phyloP scores from a whole-genome alignment of 1,284 basidiomycete genomes.

The Somion occarium region DNA sequence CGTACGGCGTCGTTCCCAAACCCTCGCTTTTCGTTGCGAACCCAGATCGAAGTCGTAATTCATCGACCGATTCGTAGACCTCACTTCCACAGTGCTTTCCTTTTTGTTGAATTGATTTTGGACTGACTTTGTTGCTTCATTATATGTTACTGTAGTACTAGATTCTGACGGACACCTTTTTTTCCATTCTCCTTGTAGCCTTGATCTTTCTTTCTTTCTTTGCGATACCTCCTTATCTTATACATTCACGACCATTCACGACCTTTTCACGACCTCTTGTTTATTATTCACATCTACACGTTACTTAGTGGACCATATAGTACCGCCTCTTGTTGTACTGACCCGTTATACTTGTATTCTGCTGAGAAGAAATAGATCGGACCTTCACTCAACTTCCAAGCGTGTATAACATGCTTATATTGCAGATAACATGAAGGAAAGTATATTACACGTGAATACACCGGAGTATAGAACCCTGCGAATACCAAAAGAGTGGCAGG shows the following conservation, averaged over 20 bases:
- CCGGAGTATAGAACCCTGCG: too few species aligned
- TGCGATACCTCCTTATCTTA: neutral
- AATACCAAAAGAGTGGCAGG: too few species aligned
- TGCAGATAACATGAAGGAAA: too few species aligned
- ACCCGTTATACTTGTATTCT: neutral
- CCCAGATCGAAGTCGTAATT: slow-evolving; percentile 36
- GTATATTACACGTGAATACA: neutral
- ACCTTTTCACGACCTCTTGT: slow-evolving; percentile 1
- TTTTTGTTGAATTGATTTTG: neutral
- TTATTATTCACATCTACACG: neutral
- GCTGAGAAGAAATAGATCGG: too few species aligned
- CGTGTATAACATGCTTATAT: too few species aligned
- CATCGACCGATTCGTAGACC: slow-evolving; percentile 5
- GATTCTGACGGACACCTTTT: slow-evolving; percentile 3
- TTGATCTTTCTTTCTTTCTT: slow-evolving; percentile 3
- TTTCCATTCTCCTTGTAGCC: slow-evolving; percentile 2
- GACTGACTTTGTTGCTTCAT: slow-evolving; percentile 1
- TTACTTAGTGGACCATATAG: neutral
- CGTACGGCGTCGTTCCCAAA: slow-evolving; percentile 52
- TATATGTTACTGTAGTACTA: neutral
- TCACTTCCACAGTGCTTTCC: neutral
- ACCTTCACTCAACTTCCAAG: too few species aligned
- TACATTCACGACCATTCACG: slow-evolving; percentile 7
- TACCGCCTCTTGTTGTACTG: neutral
- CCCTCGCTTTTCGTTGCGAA: slow-evolving; percentile 58